Percentiles rank a stretch among this genome's conserved stretches.
These are phyloP conservation scores for Leptographium wingfieldii DNA, from an alignment of 2,329 filamentous ascomycete species.

Conservation along the genomic window DNA sequence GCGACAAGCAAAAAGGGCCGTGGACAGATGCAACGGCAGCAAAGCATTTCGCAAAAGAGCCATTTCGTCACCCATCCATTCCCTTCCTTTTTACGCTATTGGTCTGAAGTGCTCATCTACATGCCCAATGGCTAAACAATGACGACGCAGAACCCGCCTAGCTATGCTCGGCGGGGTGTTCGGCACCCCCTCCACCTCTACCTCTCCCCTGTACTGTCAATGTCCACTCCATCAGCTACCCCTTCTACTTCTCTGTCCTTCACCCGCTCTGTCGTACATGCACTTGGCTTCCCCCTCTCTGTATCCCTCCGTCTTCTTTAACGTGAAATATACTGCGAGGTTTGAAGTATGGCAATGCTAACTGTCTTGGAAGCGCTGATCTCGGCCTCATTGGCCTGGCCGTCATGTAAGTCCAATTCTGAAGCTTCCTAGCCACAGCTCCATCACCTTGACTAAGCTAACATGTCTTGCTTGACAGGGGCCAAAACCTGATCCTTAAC, in stretches of 20 bases:
- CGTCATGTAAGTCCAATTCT: slow-evolving; percentile 52
- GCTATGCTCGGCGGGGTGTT: slow-evolving; percentile 55
- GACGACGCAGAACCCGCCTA: slow-evolving; percentile 52
- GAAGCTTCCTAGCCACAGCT: not conserved
- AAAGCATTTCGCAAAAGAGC: not conserved
- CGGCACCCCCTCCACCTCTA: slow-evolving; percentile 20
- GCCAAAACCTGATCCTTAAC: slow-evolving; percentile 81
- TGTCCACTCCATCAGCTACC: not conserved
- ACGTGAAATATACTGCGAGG: not conserved
- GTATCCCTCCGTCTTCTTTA: slow-evolving; percentile 1
- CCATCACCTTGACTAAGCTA: not conserved
- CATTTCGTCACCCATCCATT: not conserved
- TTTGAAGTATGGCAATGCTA: slow-evolving; percentile 31
- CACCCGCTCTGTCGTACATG: too few species aligned
- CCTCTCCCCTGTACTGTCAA: not conserved
- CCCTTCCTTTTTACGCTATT: not conserved
- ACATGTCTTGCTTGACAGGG: slow-evolving; percentile 27
- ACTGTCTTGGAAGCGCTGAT: slow-evolving; percentile 58
- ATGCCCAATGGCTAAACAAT: slow-evolving; percentile 1
- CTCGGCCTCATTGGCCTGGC: slow-evolving; percentile 87
- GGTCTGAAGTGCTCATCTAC: not conserved
- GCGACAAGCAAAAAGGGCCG: not conserved
- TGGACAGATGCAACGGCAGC: too few species aligned
- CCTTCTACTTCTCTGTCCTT: not conserved
- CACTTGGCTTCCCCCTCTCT: slow-evolving; percentile 5